phyloP scores from a whole-genome alignment of 2,329 filamentous ascomycete species.

The Aspergillus melleus region DNA sequence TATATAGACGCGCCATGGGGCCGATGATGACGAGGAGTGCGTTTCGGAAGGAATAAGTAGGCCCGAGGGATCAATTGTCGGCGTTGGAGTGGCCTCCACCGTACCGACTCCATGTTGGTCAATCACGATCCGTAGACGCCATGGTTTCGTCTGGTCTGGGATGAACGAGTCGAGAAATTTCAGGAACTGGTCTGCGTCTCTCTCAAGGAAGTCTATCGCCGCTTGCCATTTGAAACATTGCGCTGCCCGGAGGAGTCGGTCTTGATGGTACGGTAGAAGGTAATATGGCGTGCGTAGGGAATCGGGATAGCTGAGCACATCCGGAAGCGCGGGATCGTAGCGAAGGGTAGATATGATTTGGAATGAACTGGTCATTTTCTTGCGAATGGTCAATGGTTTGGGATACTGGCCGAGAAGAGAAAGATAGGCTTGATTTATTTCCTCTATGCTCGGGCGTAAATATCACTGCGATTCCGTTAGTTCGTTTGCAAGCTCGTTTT shows the following conservation, averaged over 20 bases:
- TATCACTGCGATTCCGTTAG: too few species aligned
- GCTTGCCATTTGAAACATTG: slow-evolving; percentile 49
- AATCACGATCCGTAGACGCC: slow-evolving; percentile 40
- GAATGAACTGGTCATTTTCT: slow-evolving; percentile 41
- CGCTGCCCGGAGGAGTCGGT: slow-evolving; percentile 68
- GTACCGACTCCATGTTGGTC: slow-evolving; percentile 29
- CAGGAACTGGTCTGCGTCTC: slow-evolving; percentile 30
- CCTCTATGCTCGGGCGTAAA: too few species aligned
- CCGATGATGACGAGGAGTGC: slow-evolving; percentile 1
- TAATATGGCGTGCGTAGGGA: slow-evolving; percentile 64
- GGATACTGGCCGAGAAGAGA: not conserved
- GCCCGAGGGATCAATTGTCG: slow-evolving; percentile 24
- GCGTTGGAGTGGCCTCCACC: slow-evolving; percentile 34
- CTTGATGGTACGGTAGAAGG: slow-evolving; percentile 75
- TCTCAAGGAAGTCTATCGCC: slow-evolving; percentile 31
- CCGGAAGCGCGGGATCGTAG: slow-evolving; percentile 62
- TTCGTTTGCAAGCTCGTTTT: not conserved
- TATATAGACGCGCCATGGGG: slow-evolving; percentile 52
- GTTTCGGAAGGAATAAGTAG: slow-evolving; percentile 28
- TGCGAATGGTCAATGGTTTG: not conserved
- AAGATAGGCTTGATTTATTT: not conserved
- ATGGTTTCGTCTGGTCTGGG: slow-evolving; percentile 33
- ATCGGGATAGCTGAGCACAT: slow-evolving; percentile 35
- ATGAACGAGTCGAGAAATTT: slow-evolving; percentile 32
- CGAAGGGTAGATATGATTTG: slow-evolving; percentile 70